phyloP scores from a whole-genome alignment of 805 yeast genomes.

The Ogataea thermomethanolica region DNA sequence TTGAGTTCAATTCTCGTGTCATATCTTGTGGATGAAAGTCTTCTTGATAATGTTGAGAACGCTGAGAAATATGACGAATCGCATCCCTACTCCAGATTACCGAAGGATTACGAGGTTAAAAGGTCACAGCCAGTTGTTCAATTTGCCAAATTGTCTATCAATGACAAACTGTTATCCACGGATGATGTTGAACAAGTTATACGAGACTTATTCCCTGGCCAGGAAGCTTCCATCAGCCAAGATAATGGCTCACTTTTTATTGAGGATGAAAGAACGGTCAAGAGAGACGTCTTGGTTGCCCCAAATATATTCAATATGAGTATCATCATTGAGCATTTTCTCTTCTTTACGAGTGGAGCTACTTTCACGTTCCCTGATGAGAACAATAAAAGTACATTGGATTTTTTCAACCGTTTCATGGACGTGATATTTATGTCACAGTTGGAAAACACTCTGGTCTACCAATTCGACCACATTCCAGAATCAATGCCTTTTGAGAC shows the following conservation, averaged over 20 bases:
- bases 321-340: conserved; percentile 67
- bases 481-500: conserved; percentile 33
- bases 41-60: conserved; percentile 24
- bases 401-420: conserved; percentile 65
- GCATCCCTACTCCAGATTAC: conserved; percentile 23
- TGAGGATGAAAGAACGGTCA: conserved; percentile 51
- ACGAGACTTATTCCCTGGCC: conserved; percentile 69
- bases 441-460: conserved; percentile 52
- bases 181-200: conserved; percentile 42
- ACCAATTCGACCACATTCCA: conserved; percentile 45
- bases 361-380: conserved; percentile 37
- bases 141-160: conserved; percentile 32
- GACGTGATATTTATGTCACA: conserved; percentile 58
- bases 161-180: conserved; percentile 28
- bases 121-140: conserved; percentile 33
- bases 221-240: conserved; percentile 23
- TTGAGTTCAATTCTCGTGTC: conserved; percentile 36
- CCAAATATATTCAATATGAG: conserved; percentile 79
- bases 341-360: conserved; percentile 63
- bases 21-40: conserved; percentile 36
- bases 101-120: conserved; percentile 21
- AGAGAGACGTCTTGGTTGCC: conserved; percentile 62
- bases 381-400: conserved; percentile 25
- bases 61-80: conserved; percentile 14
- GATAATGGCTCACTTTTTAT: conserved; percentile 44